Evolutionary conservation across 345 rosid species (phyloP), one percentile per base, ranked within the genome.

Genomic region (Moricandia moricandioides): DNA sequence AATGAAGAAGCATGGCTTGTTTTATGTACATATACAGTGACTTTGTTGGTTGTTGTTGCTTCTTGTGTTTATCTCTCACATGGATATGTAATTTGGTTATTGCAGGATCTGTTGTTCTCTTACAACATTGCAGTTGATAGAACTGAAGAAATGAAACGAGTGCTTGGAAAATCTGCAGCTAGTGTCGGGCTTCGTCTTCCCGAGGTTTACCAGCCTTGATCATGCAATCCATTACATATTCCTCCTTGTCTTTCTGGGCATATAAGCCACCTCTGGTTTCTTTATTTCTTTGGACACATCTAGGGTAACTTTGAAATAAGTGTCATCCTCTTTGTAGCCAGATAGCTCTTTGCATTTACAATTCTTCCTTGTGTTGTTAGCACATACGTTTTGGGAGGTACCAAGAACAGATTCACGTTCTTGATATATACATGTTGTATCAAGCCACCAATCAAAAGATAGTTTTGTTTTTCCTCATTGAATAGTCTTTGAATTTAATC

Each of bases 151-250:
- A 86, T 92, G 92, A 87, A 86, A 81, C 81, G 86, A 72, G 62
- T 73, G 67, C 85, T 89, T 31, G 85, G 91, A 27, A 90, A 92
- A 83, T 90, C 99, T 54, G 97, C 99, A 69, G 92, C 96, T 4
- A 92, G 96, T 80, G 96, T 95, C 26, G 96, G 99, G 29, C 97
- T 92, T 83, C 88, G 74, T 67, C 99, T 95, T 80, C 97, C 98
- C 4, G 87, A 88, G 33, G 91, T 82, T 73, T 92, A 89, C 78
- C 84, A 90, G 78, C 52, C 92, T 55, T 95, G 88, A 89, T 52
- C 11, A 56, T 55, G 24, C 67, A 29, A 2, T 29, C 31, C 18
- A 47, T 47, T 39, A n/a, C 26, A 29, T 24, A 24, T 9, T 58
- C 52, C 18, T 27, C 16, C 6, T 63, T 8, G 37, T 63, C 35